phyloP scores from a whole-genome alignment of 2,329 filamentous ascomycete genomes.

The Aspergillus flavus region DNA sequence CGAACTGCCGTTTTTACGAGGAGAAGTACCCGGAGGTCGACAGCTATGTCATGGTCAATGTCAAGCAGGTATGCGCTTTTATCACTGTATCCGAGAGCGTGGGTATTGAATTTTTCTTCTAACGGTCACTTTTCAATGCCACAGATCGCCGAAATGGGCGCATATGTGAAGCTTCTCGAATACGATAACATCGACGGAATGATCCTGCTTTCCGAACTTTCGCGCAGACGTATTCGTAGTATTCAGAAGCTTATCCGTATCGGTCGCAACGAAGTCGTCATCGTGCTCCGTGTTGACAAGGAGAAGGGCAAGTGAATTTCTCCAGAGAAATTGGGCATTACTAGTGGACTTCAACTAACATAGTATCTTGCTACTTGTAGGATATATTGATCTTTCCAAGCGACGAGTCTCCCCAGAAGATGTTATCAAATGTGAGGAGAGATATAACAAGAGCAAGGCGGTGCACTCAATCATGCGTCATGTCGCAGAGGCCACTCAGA shows the following conservation, averaged over 20 bases:
- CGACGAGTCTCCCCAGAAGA: constrained; percentile 96
- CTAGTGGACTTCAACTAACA: constrained; percentile 21
- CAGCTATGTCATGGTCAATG: constrained; percentile 99
- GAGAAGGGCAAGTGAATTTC: constrained; percentile 73
- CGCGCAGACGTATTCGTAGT: constrained; percentile 94
- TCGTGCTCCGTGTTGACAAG: constrained; percentile 98
- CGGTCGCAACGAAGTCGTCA: constrained; percentile 96
- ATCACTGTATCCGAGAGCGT: background rate
- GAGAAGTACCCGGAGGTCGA: constrained; percentile 98
- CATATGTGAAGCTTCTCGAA: constrained; percentile 98
- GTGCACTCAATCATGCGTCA: constrained; percentile 99
- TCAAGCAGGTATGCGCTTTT: constrained; percentile 74
- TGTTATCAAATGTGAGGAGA: constrained; percentile 96
- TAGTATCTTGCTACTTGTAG: constrained; percentile 40
- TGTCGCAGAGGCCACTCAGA: constrained; percentile 94
- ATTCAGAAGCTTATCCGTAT: constrained; percentile 99
- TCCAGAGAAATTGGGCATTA: background rate
- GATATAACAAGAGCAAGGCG: constrained; percentile 99
- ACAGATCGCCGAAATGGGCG: constrained; percentile 98
- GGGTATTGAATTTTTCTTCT: constrained; percentile 10
- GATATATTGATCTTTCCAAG: constrained; percentile 98
- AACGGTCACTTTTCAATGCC: constrained; percentile 15
- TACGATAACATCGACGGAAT: constrained; percentile 99
- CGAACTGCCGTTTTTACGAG: constrained; percentile 96
- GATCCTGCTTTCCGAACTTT: constrained; percentile 97